A percentile compares a stretch with the other conserved stretches of the same genome.
Conservation (phyloP, 2,329 filamentous ascomycete species). For the Aspergillus udagawae region DNA sequence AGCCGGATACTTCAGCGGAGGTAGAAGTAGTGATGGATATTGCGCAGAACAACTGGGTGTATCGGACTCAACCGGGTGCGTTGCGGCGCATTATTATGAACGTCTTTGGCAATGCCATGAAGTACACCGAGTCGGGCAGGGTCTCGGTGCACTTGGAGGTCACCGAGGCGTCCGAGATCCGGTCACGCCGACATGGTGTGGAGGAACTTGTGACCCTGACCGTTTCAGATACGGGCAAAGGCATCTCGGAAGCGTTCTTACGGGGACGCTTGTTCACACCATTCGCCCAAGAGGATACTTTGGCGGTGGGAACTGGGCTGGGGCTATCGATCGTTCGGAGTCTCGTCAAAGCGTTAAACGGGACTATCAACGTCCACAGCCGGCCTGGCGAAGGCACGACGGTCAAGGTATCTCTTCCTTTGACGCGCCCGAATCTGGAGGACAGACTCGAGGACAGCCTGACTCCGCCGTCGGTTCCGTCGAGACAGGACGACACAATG, state of each 20-base stretch:
- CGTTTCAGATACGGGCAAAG: conserved; percentile 62
- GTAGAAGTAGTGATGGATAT: conserved; percentile 53
- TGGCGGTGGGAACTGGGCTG: conserved; percentile 50
- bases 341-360: conserved; percentile 58
- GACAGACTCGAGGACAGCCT: conserved; percentile 11
- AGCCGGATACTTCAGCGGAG: conserved; percentile 13
- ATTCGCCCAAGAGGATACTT: conserved; percentile 56
- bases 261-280: conserved; percentile 57
- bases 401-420: conserved; percentile 47
- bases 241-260: conserved; percentile 62
- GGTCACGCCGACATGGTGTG: conserved; percentile 26
- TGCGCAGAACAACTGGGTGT: conserved; percentile 49
- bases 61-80: conserved; percentile 53
- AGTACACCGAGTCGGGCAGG: conserved; percentile 55
- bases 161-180: conserved; percentile 25
- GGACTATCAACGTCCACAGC: conserved; percentile 55
- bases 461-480: conserved; percentile 8
- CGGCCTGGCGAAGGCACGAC: conserved; percentile 54
- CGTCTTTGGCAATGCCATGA: conserved; percentile 59
- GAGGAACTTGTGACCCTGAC: conserved; percentile 40
- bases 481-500: conserved; percentile 16
- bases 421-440: conserved; percentile 29
- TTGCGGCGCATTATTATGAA: conserved; percentile 59
- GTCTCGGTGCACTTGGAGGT: conserved; percentile 44
- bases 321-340: conserved; percentile 62